A percentile compares a stretch with the other conserved stretches of the same genome.
Evolutionary conservation across 2,329 filamentous ascomycete species (phyloP).

Genomic region (Aspergillus pseudoterreus): DNA sequence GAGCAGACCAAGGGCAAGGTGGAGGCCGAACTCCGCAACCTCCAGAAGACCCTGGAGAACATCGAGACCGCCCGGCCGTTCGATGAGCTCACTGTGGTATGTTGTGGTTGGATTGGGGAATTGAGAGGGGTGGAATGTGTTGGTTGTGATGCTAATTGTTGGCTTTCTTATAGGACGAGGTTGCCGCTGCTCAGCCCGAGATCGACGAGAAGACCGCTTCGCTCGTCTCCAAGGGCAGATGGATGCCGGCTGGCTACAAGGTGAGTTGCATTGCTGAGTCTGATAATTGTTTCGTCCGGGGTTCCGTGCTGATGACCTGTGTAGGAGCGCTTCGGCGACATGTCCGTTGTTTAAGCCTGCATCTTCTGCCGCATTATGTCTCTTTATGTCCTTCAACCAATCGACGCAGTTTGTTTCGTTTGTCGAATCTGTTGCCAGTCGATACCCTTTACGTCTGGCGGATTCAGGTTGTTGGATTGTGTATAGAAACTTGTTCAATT

Average conservation of each 20-base stretch:
- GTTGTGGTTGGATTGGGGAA: slow-evolving; percentile 31
- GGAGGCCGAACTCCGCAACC: slow-evolving; percentile 87
- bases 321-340: slow-evolving; percentile 98
- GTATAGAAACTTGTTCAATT: slow-evolving; percentile 40
- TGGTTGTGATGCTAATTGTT: slow-evolving; percentile 9
- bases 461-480: slow-evolving; percentile 30
- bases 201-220: slow-evolving; percentile 96
- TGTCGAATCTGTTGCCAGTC: slow-evolving; percentile 23
- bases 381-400: slow-evolving; percentile 30
- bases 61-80: slow-evolving; percentile 95
- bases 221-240: slow-evolving; percentile 96
- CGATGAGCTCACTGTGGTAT: slow-evolving; percentile 94
- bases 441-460: slow-evolving; percentile 22
- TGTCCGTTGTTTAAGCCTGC: slow-evolving; percentile 78
- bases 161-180: slow-evolving; percentile 68
- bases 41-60: slow-evolving; percentile 93
- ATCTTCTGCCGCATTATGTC: slow-evolving; percentile 23
- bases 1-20: slow-evolving; percentile 96
- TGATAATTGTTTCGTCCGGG: background rate
- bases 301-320: slow-evolving; percentile 9
- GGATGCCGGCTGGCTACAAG: slow-evolving; percentile 98
- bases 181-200: slow-evolving; percentile 87
- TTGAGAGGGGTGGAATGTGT: background rate
- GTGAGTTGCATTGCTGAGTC: slow-evolving; percentile 50
- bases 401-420: slow-evolving; percentile 24